Conservation (phyloP, 805 yeast species). For the Pichia deserticola region DNA sequence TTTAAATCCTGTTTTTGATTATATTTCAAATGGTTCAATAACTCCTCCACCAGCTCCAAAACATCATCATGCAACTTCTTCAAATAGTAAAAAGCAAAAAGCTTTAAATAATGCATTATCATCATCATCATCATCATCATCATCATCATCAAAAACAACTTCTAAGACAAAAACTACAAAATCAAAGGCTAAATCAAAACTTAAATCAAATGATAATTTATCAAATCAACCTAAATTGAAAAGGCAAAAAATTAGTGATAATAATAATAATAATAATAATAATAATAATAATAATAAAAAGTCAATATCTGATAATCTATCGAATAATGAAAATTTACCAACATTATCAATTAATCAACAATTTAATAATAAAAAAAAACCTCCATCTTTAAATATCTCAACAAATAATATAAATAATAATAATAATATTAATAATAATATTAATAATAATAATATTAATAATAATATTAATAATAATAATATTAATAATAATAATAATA, state of each 20-base stretch:
- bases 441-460: neutral
- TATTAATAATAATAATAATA: neutral
- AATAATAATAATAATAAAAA: too few relatives aligned
- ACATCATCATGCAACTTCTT: conserved; percentile 53
- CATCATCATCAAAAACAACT: neutral
- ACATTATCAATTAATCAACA: neutral
- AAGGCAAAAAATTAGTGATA: conserved; percentile 1
- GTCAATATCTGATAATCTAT: too few relatives aligned
- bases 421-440: neutral
- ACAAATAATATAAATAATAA: neutral
- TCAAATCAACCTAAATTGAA: conserved; percentile 7
- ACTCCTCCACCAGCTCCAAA: conserved; percentile 58
- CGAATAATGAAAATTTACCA: neutral
- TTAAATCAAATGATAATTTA: conserved; percentile 1
- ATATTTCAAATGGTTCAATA: conserved; percentile 40
- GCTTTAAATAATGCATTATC: neutral
- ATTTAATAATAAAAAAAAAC: too few relatives aligned
- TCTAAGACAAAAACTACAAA: too few relatives aligned
- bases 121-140: neutral
- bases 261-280: too few relatives aligned
- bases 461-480: conserved; percentile 3
- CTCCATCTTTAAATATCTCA: too few relatives aligned
- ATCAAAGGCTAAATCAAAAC: neutral
- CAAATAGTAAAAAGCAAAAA: conserved; percentile 21
- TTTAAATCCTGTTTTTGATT: conserved; percentile 61